Conservation (phyloP, 176 grass and related monocot species). For the Zizania latifolia region DNA sequence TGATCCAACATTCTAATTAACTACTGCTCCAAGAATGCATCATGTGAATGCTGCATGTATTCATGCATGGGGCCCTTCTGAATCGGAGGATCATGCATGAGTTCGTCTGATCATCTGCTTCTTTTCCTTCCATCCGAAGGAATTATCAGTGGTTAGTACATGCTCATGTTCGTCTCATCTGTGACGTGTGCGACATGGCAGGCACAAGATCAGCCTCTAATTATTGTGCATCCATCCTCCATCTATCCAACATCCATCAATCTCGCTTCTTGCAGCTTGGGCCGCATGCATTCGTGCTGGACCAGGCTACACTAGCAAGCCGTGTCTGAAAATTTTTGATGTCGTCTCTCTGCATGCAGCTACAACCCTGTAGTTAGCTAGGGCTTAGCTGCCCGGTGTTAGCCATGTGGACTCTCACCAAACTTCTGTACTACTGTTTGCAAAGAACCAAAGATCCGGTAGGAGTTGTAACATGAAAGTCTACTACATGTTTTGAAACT, state of each 20-base stretch:
- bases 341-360: constrained; percentile 14
- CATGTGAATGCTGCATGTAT: not conserved
- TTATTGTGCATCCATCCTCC: constrained; percentile 47
- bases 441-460: not conserved
- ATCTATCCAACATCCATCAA: too few species aligned
- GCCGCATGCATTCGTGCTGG: not conserved
- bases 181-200: constrained; percentile 32
- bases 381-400: constrained; percentile 11
- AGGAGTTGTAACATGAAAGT: not conserved
- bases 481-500: not conserved
- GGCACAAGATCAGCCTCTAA: constrained; percentile 20
- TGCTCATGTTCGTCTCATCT: not conserved
- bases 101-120: constrained; percentile 23
- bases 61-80: constrained; percentile 12
- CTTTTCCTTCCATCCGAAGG: constrained; percentile 28
- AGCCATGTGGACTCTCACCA: constrained; percentile 29
- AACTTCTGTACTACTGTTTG: constrained; percentile 3
- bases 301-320: constrained; percentile 3
- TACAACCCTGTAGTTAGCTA: constrained; percentile 7
- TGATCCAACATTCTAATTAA: constrained; percentile 23
- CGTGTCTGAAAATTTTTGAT: constrained; percentile 5
- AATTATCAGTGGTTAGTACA: not conserved
- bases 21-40: not conserved
- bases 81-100: not conserved
- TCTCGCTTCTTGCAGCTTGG: constrained; percentile 2